Evolutionary conservation across 257 asterid genomes (phyloP).

Genomic region (Forsythia viridissima): DNA sequence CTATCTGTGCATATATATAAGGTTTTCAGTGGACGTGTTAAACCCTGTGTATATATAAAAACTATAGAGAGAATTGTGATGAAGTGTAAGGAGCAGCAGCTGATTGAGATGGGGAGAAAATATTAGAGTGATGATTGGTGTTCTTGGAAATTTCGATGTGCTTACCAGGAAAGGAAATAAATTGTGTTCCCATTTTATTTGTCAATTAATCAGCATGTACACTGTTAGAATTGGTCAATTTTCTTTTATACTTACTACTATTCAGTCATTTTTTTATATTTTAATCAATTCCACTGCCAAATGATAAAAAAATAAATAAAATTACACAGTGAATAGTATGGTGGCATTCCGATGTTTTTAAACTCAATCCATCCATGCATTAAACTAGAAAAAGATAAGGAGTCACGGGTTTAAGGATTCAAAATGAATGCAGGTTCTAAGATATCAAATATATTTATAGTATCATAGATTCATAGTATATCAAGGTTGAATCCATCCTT

Average conservation of each 20-base stretch:
- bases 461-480: no score
- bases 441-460: no score
- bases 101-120: no score
- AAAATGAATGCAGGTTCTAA: no score
- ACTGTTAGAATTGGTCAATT: neutral
- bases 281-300: neutral
- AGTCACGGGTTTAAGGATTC: neutral
- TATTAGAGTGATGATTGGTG: neutral
- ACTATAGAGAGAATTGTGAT: no score
- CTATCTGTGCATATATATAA: no score
- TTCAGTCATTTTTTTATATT: neutral
- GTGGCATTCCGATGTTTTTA: neutral
- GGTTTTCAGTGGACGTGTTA: no score
- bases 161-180: neutral
- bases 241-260: neutral
- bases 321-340: no score
- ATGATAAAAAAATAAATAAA: no score
- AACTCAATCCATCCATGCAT: neutral
- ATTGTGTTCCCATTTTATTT: neutral
- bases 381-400: neutral
- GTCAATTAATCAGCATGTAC: neutral
- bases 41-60: no score
- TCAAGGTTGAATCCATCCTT: no score
- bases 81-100: no score
- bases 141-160: constrained; percentile 26